A percentile compares a stretch with the other conserved stretches of the same genome.
Conservation (phyloP, 1,284 basidiomycete species). For the Malassezia arunalokei region DNA sequence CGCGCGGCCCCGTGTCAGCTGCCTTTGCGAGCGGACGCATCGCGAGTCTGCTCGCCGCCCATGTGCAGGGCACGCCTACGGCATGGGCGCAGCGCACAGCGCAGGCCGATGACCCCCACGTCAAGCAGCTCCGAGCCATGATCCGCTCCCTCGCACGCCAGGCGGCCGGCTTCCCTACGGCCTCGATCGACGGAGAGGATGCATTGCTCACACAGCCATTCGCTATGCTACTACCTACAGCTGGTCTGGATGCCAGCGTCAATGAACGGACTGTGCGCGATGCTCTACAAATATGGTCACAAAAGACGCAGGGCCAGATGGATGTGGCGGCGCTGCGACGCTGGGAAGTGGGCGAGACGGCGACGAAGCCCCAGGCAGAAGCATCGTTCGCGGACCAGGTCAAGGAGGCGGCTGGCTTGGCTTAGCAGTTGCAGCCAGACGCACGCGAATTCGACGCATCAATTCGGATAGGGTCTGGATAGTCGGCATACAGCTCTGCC, state of each 20-base stretch:
- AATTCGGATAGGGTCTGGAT: constrained; percentile 96
- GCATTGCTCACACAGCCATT: constrained; percentile 70
- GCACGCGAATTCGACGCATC: constrained; percentile 60
- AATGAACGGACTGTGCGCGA: constrained; percentile 48
- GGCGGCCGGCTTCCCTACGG: constrained; percentile 70
- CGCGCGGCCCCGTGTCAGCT: constrained; percentile 51
- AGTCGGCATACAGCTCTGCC: constrained; percentile 93
- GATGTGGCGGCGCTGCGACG: constrained; percentile 46
- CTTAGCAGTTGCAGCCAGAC: constrained; percentile 15
- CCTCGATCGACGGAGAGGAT: constrained; percentile 50
- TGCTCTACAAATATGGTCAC: constrained; percentile 60
- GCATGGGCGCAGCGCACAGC: constrained; percentile 6
- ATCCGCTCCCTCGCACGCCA: constrained; percentile 70
- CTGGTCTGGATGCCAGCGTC: constrained; percentile 18
- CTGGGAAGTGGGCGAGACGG: constrained; percentile 47
- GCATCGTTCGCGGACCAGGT: constrained; percentile 34
- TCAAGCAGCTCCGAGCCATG: constrained; percentile 50
- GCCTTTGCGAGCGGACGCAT: constrained; percentile 51
- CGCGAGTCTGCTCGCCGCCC: constrained; percentile 23
- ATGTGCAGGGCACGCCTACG: constrained; percentile 28
- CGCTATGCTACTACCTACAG: constrained; percentile 54
- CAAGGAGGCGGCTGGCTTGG: constrained; percentile 46
- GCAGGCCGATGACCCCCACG: constrained; percentile 15
- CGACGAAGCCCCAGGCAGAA: constrained; percentile 16
- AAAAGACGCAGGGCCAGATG: constrained; percentile 41